Base-by-base conservation (phyloP, 1,139 yeast genomes). In the Hemisphaericaspora xylofermentans region DNA sequence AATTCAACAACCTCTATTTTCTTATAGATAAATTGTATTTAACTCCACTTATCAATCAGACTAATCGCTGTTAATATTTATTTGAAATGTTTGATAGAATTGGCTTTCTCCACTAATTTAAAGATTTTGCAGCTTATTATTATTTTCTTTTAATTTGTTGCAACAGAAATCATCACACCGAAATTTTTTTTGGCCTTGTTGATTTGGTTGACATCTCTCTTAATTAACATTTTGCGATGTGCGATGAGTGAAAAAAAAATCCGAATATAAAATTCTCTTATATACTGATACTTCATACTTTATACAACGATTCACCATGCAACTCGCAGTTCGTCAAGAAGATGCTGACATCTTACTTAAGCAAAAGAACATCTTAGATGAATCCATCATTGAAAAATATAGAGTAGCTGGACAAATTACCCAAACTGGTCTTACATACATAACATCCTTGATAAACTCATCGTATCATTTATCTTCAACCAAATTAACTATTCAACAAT, bases 391-490 rank as follows among this genome's bases (percentile, higher is more conserved):
- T 37, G 91, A 84, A 52, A 91, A 89, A 65, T 89, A 91, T 66
- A 77, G 95, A 61, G 74, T 82, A 39, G 96, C 96, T 7, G 98
- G 96, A 34, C 91, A 87, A 64, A 82, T 91, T 53, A 72, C 94
- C n/a, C 97, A 89, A 65, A 84, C 96, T 15, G 87, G 89, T 40
- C 70, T 91, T 52, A 70, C 76, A 46, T 84, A 85, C 58, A 68
- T 87, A 42, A 71, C 78, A 33, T 72, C 77, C 42, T 74, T 88
- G 57, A 81, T 91, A 50, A 82, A 84, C 61, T 79, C 80, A 57
- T 75, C 84, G 21, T 86, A 84, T 62, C 94, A 85, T 58, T 69
- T 68, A 46, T 69, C 71, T 38, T 64, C 74, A 21, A 68, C 64
- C 24, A 60, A 66, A 27, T 68, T 78, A 54, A 69, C 80, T 2